Base-by-base conservation (phyloP, 1,139 yeast species). In the Scheffersomyces titani region DNA sequence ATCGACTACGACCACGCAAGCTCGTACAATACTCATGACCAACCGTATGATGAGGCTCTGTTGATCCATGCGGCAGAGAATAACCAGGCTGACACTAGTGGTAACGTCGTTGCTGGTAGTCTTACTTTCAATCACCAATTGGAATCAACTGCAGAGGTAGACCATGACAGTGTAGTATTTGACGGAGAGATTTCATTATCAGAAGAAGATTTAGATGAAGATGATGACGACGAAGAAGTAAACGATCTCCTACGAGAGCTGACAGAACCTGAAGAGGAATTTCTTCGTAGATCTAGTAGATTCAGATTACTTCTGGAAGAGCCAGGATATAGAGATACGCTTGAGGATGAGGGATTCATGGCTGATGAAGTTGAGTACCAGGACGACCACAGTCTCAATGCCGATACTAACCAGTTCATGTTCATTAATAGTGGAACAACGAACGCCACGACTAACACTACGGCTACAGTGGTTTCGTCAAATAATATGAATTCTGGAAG, bases 321-420 rank as follows among this genome's bases (percentile, higher is more conserved):
- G n/a, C 47, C 52, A 16, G 45, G 55, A 3, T 51, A 51, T 48
- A 52, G 56, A 49, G 61, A 54, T 36, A 61, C 62, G 48, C 55
- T 63, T 30, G 66, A 61, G 16, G 65, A 63, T 44, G 73, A 69
- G 55, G 82, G 81, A 24, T 77, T 82, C 60, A 84, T 84, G 87
- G 88, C 87, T 1, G 83, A 79, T 51, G 84, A 80, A 36, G 88
- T 83, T 50, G 88, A 84, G 63, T 83, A 83, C 61, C 87, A 84
- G 62, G 75, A 77, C 52, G 87, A 83, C 62, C 87, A 83, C 59
- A 79, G 82, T 52, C 70, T 80, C 20, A 51, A 50, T 3, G 55
- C 55, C 6, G 61, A 56, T 7, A 22, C 45, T 11, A 57, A 51
- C 50, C 40, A 22, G 36, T 44, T n/a, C 47, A 62, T 68, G 58